These are phyloP conservation scores for Coemansia sp. DNA, from an alignment of 192 early-diverging fungal genomes.

Conservation along the genomic window DNA sequence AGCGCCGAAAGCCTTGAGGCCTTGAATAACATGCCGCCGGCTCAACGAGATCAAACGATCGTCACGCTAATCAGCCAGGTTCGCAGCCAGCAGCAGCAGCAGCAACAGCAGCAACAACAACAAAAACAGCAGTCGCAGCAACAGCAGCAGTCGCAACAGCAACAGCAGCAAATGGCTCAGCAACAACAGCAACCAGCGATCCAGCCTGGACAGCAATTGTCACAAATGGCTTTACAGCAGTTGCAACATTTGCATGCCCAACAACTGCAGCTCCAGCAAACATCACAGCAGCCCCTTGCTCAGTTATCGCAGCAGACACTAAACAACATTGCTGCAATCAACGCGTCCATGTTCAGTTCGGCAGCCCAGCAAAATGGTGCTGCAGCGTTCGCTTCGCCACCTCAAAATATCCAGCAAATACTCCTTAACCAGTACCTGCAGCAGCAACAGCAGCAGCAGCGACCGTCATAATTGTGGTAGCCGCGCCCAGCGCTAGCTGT, in stretches of 20 bases:
- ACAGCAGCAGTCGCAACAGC: constrained; percentile 5
- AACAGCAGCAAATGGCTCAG: constrained; percentile 14
- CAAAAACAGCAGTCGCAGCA: constrained; percentile 11
- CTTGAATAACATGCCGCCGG: constrained; percentile 13
- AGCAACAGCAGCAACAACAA: constrained; percentile 1
- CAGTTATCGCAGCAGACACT: constrained; percentile 19
- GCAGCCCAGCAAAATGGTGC: constrained; percentile 19
- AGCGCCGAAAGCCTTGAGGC: constrained; percentile 20
- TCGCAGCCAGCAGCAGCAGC: constrained; percentile 1
- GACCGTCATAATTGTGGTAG: constrained; percentile 39
- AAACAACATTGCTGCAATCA: constrained; percentile 22
- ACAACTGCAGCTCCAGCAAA: constrained; percentile 11
- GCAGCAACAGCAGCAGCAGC: constrained; percentile 37
- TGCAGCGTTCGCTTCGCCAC: constrained; percentile 27
- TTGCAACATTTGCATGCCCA: constrained; percentile 16
- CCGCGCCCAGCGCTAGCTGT: no score
- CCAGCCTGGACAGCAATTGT: constrained; percentile 2
- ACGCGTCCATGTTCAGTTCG: constrained; percentile 22
- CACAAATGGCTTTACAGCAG: constrained; percentile 11
- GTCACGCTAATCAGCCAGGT: neutral
- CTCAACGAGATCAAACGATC: constrained; percentile 15
- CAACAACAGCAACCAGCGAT: neutral
- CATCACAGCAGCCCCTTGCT: constrained; percentile 15
- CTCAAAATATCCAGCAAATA: constrained; percentile 28
- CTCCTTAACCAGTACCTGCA: constrained; percentile 29